These are phyloP conservation scores for Yamadazyma atmosphaerica DNA, from an alignment of 1,139 yeast genomes.

Conservation along the genomic window DNA sequence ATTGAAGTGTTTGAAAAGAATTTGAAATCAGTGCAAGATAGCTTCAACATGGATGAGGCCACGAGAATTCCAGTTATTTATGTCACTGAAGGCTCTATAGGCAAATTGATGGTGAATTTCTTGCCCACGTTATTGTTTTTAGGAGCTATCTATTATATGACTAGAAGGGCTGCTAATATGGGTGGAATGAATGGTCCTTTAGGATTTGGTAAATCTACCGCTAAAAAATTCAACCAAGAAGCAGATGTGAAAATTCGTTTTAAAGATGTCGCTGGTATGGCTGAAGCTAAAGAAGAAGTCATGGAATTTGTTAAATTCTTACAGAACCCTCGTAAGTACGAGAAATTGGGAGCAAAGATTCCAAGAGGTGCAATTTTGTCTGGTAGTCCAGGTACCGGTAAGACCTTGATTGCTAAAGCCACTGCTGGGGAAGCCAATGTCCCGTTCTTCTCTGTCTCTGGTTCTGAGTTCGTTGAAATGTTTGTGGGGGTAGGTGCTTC, in stretches of 20 bases:
- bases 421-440: conserved; percentile 99
- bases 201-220: conserved; percentile 83
- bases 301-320: conserved; percentile 96
- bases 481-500: conserved; percentile 99
- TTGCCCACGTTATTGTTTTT: conserved; percentile 81
- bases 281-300: conserved; percentile 96
- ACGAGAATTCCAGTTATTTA: conserved; percentile 86
- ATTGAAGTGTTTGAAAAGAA: conserved; percentile 88
- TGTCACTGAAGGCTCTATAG: conserved; percentile 63
- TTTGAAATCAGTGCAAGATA: conserved; percentile 72
- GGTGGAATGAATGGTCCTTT: conserved; percentile 66
- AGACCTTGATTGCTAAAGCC: conserved; percentile 94
- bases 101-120: conserved; percentile 64
- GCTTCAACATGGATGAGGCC: conserved; percentile 57
- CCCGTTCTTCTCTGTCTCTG: conserved; percentile 91
- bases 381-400: conserved; percentile 99
- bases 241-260: conserved; percentile 86
- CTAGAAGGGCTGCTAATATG: conserved; percentile 52
- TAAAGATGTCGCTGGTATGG: conserved; percentile 95
- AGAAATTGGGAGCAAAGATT: conserved; percentile 90
- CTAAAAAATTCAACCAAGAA: conserved; percentile 89
- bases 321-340: conserved; percentile 86
- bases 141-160: conserved; percentile 82
- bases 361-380: conserved; percentile 97
- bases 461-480: conserved; percentile 99